Conservation (phyloP, 108 stramenopile species). For the Nannochloropsis granulata region DNA sequence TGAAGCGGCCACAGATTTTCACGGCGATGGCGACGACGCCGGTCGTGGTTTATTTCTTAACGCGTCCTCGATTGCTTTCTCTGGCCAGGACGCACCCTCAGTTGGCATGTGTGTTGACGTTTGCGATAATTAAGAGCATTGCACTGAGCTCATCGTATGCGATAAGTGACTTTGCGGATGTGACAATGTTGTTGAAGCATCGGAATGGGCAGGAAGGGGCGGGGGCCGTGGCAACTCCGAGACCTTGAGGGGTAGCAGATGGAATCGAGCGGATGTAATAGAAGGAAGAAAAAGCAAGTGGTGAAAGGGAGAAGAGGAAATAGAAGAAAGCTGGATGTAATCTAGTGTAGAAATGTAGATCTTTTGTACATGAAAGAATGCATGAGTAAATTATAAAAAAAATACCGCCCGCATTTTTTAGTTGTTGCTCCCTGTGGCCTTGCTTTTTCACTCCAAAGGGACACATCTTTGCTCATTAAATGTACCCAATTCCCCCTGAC, state of each 20-base stretch:
- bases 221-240: neutral
- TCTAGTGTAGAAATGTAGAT: too few species aligned
- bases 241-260: neutral
- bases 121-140: neutral
- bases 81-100: neutral
- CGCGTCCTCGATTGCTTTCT: neutral
- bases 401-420: too few species aligned
- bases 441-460: too few species aligned
- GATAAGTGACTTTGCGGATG: neutral
- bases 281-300: too few species aligned
- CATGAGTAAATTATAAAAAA: too few species aligned
- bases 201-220: neutral
- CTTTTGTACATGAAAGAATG: too few species aligned
- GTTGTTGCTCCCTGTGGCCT: too few species aligned
- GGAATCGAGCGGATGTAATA: neutral
- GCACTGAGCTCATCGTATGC: neutral
- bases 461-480: too few species aligned
- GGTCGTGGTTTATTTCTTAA: neutral
- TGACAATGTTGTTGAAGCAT: neutral
- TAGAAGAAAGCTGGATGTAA: too few species aligned
- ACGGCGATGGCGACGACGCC: constrained; percentile 3
- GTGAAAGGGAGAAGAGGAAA: too few species aligned
- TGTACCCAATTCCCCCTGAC: too few species aligned
- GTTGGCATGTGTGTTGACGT: neutral
- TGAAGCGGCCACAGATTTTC: constrained; percentile 8